Conservation (phyloP, 768 basidiomycete genomes). For the Chalciporus piperatus region DNA sequence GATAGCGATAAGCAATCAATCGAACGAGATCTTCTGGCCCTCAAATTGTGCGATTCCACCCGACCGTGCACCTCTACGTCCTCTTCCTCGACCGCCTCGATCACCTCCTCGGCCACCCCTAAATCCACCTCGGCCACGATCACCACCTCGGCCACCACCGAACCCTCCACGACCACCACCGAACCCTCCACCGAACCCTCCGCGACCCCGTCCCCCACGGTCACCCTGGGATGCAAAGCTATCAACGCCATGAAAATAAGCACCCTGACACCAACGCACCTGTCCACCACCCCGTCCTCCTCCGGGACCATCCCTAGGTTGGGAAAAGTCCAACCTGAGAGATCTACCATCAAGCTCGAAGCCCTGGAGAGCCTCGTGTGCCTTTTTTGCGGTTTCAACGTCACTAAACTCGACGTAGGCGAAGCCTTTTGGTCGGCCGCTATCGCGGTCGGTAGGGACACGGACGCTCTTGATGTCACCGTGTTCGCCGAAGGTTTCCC, state of each 20-base stretch:
- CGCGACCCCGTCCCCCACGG: slow-evolving; percentile 33
- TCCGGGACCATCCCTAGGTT: slow-evolving; percentile 64
- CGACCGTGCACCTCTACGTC: slow-evolving; percentile 45
- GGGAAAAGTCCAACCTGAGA: slow-evolving; percentile 83
- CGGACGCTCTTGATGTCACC: slow-evolving; percentile 84
- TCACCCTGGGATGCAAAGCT: slow-evolving; percentile 23
- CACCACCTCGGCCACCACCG: slow-evolving; percentile 37
- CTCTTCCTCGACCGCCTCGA: slow-evolving; percentile 39
- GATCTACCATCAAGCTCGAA: slow-evolving; percentile 77
- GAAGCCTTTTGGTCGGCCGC: slow-evolving; percentile 90
- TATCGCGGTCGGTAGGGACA: slow-evolving; percentile 89
- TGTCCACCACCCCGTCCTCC: slow-evolving; percentile 48
- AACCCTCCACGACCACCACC: slow-evolving; percentile 33
- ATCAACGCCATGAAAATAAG: background rate
- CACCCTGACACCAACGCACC: slow-evolving; percentile 30
- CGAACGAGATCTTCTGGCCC: slow-evolving; percentile 53
- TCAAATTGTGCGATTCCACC: slow-evolving; percentile 52
- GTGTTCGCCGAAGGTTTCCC: slow-evolving; percentile 87
- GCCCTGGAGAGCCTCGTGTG: slow-evolving; percentile 66
- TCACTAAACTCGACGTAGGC: slow-evolving; percentile 94
- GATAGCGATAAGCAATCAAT: slow-evolving; percentile 12
- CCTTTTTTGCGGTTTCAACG: slow-evolving; percentile 75
- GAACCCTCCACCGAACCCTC: slow-evolving; percentile 26
- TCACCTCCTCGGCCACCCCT: slow-evolving; percentile 45
- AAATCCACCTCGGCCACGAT: slow-evolving; percentile 39